Evolutionary conservation across 2,329 filamentous ascomycete species (phyloP).

Genomic region (Zymoseptoria brevis): DNA sequence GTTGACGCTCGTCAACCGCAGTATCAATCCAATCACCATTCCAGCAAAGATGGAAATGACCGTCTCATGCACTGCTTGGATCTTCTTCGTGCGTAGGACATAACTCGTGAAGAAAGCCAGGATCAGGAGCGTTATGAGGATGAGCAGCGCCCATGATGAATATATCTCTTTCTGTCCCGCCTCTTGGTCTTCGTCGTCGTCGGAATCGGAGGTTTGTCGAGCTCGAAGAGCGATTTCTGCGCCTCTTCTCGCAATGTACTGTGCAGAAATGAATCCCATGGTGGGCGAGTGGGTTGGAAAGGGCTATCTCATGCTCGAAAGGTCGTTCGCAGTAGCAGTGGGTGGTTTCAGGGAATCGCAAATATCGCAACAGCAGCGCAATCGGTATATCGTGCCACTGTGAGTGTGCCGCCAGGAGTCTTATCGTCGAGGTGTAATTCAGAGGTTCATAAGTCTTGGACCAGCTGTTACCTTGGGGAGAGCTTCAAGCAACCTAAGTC

Average conservation of each 20-base stretch:
- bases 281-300: conserved; percentile 15
- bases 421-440: neutral
- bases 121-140: conserved; percentile 89
- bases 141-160: conserved; percentile 95
- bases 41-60: conserved; percentile 97
- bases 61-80: conserved; percentile 95
- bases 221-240: conserved; percentile 24
- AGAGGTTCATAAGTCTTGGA: neutral
- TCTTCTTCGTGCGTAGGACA: conserved; percentile 89
- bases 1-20: conserved; percentile 71
- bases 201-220: conserved; percentile 40
- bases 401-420: neutral
- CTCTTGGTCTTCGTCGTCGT: conserved; percentile 56
- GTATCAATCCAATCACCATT: conserved; percentile 87
- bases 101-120: conserved; percentile 95
- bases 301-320: conserved; percentile 21
- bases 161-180: conserved; percentile 88
- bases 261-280: conserved; percentile 19
- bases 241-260: conserved; percentile 11
- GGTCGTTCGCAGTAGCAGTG: conserved; percentile 2
- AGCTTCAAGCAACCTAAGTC: neutral
- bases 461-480: neutral
- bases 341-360: neutral
- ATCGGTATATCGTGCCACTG: neutral
- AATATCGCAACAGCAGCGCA: neutral